A percentile compares a stretch with the other conserved stretches of the same genome.
These are phyloP conservation scores for Chloris gayana DNA, from an alignment of 176 grass and related monocot species.

Conservation along the genomic window DNA sequence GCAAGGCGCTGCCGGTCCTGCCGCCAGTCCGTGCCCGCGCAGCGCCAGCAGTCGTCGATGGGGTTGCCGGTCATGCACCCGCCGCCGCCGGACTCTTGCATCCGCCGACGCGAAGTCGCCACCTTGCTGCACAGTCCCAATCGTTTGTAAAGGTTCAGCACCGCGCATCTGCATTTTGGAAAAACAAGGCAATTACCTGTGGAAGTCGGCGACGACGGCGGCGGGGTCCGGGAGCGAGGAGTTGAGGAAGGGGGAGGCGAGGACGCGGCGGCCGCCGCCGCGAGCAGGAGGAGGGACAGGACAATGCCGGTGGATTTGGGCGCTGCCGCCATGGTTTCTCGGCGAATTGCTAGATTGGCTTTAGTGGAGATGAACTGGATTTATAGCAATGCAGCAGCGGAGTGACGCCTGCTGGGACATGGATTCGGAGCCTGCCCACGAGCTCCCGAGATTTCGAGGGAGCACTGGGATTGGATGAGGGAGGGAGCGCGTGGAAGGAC, in stretches of 20 bases:
- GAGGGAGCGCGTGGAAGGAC: background rate
- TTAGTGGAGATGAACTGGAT: slow-evolving; percentile 29
- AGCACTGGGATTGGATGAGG: background rate
- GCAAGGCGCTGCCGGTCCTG: too few species aligned
- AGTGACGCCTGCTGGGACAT: background rate
- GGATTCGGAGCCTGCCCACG: background rate
- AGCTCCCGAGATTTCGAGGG: slow-evolving; percentile 37
- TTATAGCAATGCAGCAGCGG: slow-evolving; percentile 44
- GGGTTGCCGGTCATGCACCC: slow-evolving; percentile 41
- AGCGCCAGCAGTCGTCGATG: too few species aligned
- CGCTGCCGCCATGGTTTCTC: slow-evolving; percentile 31
- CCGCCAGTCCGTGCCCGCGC: too few species aligned
- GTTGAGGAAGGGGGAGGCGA: slow-evolving; percentile 37
- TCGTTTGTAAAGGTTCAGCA: background rate
- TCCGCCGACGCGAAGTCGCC: slow-evolving; percentile 50
- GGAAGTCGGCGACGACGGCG: slow-evolving; percentile 63
- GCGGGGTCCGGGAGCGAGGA: slow-evolving; percentile 52
- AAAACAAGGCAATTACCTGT: slow-evolving; percentile 38
- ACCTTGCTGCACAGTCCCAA: slow-evolving; percentile 41
- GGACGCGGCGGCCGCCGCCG: slow-evolving; percentile 10
- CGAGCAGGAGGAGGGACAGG: slow-evolving; percentile 13
- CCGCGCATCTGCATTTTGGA: background rate
- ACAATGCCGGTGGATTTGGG: slow-evolving; percentile 38
- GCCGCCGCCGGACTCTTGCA: slow-evolving; percentile 36
- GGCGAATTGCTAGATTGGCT: slow-evolving; percentile 6